A percentile compares a stretch with the other conserved stretches of the same genome.
Conservation (phyloP, 495 filamentous ascomycete species). For the Xylaria cubensis region DNA sequence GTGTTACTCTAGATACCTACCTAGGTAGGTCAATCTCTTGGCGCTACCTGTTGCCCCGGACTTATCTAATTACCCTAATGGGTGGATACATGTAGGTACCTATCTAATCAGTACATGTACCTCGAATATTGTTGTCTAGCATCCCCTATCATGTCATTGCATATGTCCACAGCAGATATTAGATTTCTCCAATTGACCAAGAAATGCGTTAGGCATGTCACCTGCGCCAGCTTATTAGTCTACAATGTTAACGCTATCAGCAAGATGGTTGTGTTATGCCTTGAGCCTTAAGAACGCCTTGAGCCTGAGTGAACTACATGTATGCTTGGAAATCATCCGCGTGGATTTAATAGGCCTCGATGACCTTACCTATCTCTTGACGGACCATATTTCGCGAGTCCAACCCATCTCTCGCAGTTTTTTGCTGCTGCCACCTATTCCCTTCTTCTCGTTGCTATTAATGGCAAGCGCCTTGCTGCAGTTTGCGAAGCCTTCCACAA, state of each 20-base stretch:
- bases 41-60: not conserved
- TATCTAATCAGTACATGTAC: not conserved
- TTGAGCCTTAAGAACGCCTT: constrained; percentile 18
- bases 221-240: constrained; percentile 10
- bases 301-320: constrained; percentile 3
- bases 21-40: not conserved
- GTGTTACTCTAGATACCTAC: not conserved
- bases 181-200: not conserved
- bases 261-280: not conserved
- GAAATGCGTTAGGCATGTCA: not conserved
- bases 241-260: constrained; percentile 13
- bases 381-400: constrained; percentile 59
- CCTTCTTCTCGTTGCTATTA: constrained; percentile 59
- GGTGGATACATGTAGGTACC: not conserved
- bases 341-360: not conserved
- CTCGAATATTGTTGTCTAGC: not conserved
- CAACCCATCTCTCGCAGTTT: constrained; percentile 63
- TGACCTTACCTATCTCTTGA: constrained; percentile 43
- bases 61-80: not conserved
- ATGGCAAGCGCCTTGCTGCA: constrained; percentile 77
- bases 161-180: not conserved
- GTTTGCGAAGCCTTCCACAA: constrained; percentile 75
- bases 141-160: not conserved
- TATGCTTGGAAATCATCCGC: constrained; percentile 2
- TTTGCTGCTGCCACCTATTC: constrained; percentile 46